Base-by-base conservation (phyloP, 140 eudicot genomes). In the Eryngium alpinum region DNA sequence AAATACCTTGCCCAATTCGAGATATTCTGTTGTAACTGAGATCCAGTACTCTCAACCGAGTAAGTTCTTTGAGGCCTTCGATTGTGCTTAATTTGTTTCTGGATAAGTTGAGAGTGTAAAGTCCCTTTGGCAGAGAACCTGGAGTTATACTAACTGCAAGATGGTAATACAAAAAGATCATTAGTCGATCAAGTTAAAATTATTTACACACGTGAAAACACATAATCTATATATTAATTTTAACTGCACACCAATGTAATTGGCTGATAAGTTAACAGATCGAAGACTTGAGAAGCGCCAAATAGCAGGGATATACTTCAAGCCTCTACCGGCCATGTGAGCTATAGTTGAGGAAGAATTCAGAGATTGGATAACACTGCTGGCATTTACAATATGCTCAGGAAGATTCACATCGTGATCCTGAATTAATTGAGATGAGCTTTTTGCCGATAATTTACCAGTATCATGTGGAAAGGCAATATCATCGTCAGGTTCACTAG, bases 121-220 rank as follows among this genome's bases (percentile, higher is more conserved):
- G 97, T 74, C 97, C 95, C 87, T 86, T 90, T 77, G 99, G 97
- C 81, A 94, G 85, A 16, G 93, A 87, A 44, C 97, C 97, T n/a
- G 91, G 86, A 80, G 90, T 44, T 11, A 94, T 88, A 73, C 91
- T 89, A 83, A 69, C 97, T 94, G 90, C 90, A 83, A 66, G 16
- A 24, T 4, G 29, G 18, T 34, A 66, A 70, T 50, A 50, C 34
- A 85, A 9, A 78, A 72, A 19, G 74, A 75, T 11, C 70, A 71
- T 70, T 63, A 5, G 53, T 52, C 73, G 53, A 44, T 29, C 76
- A 46, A 66, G 67, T 49, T 49, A 85, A 73, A 25, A 5, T 11
- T 38, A 38, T 17, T 31, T 24, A 53, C 60, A 53, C n/a, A 53
- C 21, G n/a, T n/a, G n/a, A 70, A 72, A 72, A 10, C 34, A 16